Base-by-base conservation (phyloP, 768 basidiomycete genomes). In the Mycena rosella region DNA sequence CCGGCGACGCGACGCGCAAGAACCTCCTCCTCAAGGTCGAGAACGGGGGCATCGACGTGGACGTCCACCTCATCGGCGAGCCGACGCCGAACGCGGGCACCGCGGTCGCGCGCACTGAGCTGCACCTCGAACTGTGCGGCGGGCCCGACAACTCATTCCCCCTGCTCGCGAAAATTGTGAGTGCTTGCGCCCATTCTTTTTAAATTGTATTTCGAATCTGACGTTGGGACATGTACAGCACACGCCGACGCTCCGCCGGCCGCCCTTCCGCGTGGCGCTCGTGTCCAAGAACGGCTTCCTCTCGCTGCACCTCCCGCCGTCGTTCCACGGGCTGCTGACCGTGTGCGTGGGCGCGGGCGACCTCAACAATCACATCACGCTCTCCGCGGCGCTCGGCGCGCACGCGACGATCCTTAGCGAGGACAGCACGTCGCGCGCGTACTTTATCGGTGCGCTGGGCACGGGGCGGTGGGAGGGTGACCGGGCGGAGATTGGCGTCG, bases 241-340 rank as follows among this genome's bases (percentile, higher is more conserved):
- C 60, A 82, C 81, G 1, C 80, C 82, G 1, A 72, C 73, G 14
- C 75, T 79, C 20, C 66, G 68, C 5, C 78, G 83, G 2, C 77
- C 77, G 2, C 80, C 82, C 1, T 78, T 83, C 47, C 77, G 79
- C 42, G 63, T 81, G 2, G 62, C 71, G 13, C 79, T 80, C 0
- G 64, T 73, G 6, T 74, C 75, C 15, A 52, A 78, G 69, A 56
- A 82, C 74, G 72, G 79, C 44, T 74, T 77, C 71, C 60, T 77
- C 54, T 74, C 75, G 48, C 74, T 86, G 10, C 77, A 81, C 40
- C 76, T 86, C 15, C 85, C 85, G 27, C 74, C 74, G 20, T 81
- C 84, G 11, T 84, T 84, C 74, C 79, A 77, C 48, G 85, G 84
- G 0, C 79, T 82, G 3, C 71, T 83, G 20, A 79, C 77, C 0